These are phyloP conservation scores for Clitocybe nebularis DNA, from an alignment of 1,284 basidiomycete genomes.

Conservation along the genomic window DNA sequence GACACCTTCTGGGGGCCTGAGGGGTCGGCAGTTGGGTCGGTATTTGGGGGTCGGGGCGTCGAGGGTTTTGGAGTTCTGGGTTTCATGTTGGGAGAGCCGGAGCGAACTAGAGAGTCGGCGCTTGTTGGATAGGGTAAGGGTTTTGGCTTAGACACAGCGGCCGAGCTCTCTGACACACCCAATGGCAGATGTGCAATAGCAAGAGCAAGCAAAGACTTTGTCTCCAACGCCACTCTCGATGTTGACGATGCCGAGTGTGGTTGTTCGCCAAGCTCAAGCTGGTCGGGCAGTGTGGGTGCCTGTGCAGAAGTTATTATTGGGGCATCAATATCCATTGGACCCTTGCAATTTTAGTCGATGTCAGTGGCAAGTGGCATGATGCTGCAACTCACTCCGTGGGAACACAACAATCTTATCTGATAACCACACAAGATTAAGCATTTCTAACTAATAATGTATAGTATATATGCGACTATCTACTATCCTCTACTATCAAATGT, in stretches of 20 bases:
- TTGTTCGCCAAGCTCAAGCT: conserved; percentile 11
- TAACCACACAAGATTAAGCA: conserved; percentile 7
- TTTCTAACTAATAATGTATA: neutral
- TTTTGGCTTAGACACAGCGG: neutral
- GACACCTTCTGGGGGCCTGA: conserved; percentile 22
- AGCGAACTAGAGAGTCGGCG: conserved; percentile 15
- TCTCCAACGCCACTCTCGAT: conserved; percentile 18
- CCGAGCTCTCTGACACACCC: neutral
- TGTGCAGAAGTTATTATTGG: conserved; percentile 17
- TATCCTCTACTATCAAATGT: neutral
- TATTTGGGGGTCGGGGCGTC: conserved; percentile 29
- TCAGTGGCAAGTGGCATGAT: conserved; percentile 12
- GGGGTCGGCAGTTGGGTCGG: conserved; percentile 17
- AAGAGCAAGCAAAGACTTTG: conserved; percentile 25
- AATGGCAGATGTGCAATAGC: conserved; percentile 18
- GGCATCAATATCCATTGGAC: conserved; percentile 21
- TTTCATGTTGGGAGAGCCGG: conserved; percentile 20
- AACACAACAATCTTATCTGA: conserved; percentile 20
- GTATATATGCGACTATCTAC: too few species aligned
- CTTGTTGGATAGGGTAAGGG: conserved; percentile 12
- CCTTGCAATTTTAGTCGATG: conserved; percentile 12
- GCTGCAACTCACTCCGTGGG: conserved; percentile 12
- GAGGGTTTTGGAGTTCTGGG: conserved; percentile 28
- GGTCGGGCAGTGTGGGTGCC: conserved; percentile 17
- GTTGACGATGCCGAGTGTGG: conserved; percentile 12